A percentile compares a stretch with the other conserved stretches of the same genome.
Conservation (phyloP, 495 filamentous ascomycete species). For the Extremus antarcticus region DNA sequence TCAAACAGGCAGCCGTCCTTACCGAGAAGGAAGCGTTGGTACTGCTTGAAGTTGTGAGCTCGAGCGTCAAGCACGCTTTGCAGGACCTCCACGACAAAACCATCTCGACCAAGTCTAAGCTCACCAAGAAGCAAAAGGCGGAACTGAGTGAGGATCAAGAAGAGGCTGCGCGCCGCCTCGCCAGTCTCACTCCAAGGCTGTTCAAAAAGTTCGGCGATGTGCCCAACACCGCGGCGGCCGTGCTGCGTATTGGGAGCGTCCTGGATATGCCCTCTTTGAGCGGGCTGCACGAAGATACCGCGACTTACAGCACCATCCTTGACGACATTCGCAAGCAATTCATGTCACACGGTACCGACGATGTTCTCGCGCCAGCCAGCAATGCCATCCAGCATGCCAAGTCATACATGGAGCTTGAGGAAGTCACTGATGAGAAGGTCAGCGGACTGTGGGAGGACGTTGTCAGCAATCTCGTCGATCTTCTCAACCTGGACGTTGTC, state of each 20-base stretch:
- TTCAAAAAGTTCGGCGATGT: constrained; percentile 84
- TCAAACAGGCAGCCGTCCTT: constrained; percentile 60
- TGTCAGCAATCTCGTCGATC: constrained; percentile 53
- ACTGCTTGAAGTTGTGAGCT: constrained; percentile 75
- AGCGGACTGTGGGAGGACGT: constrained; percentile 76
- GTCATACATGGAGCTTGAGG: constrained; percentile 74
- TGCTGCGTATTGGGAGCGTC: constrained; percentile 75
- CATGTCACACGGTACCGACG: constrained; percentile 72
- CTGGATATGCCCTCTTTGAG: constrained; percentile 83
- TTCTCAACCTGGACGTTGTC: constrained; percentile 58
- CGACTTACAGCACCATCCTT: constrained; percentile 67
- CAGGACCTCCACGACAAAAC: constrained; percentile 37
- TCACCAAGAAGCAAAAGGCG: constrained; percentile 44
- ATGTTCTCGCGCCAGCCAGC: constrained; percentile 75
- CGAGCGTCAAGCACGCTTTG: constrained; percentile 59
- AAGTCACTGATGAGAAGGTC: constrained; percentile 69
- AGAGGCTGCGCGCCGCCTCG: constrained; percentile 61
- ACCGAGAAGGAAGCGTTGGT: constrained; percentile 69
- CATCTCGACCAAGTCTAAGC: constrained; percentile 25
- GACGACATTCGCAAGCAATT: constrained; percentile 94
- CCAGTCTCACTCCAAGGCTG: constrained; percentile 67
- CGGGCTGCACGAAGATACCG: constrained; percentile 74
- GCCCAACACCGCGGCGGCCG: constrained; percentile 73
- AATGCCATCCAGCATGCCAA: constrained; percentile 75
- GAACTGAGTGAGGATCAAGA: constrained; percentile 58